These are phyloP conservation scores for Ceratocystis harringtonii DNA, from an alignment of 2,329 filamentous ascomycete genomes.

Conservation along the genomic window DNA sequence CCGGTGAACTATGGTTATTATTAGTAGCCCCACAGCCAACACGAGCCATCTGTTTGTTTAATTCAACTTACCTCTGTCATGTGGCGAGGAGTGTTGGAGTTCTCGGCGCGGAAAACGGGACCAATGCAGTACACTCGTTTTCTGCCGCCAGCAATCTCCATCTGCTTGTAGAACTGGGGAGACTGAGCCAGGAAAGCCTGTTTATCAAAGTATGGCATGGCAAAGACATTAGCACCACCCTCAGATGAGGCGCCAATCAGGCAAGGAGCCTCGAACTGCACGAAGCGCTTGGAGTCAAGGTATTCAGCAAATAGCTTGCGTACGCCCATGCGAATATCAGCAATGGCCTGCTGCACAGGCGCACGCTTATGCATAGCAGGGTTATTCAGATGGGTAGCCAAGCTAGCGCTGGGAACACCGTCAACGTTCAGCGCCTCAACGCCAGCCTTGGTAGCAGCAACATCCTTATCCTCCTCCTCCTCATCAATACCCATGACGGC, in stretches of 20 bases:
- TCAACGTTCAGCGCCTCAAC: slow-evolving; percentile 30
- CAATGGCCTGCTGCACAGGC: slow-evolving; percentile 76
- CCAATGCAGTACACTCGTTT: slow-evolving; percentile 66
- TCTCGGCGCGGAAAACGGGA: slow-evolving; percentile 73
- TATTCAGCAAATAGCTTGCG: slow-evolving; percentile 63
- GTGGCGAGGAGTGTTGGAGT: slow-evolving; percentile 70
- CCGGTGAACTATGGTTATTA: slow-evolving; percentile 48
- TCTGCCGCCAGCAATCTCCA: slow-evolving; percentile 64
- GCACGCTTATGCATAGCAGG: slow-evolving; percentile 83
- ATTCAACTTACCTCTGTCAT: slow-evolving; percentile 46
- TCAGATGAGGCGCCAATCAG: slow-evolving; percentile 82
- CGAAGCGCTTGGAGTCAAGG: slow-evolving; percentile 58
- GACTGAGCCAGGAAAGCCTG: slow-evolving; percentile 67
- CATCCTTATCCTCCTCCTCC: slow-evolving; percentile 30
- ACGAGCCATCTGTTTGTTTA: slow-evolving; percentile 14
- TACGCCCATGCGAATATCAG: slow-evolving; percentile 39
- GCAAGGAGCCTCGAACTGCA: slow-evolving; percentile 77
- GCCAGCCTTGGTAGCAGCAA: slow-evolving; percentile 25
- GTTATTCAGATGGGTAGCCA: slow-evolving; percentile 81
- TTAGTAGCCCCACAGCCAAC: not conserved
- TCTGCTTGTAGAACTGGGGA: slow-evolving; percentile 79
- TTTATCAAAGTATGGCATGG: slow-evolving; percentile 75
- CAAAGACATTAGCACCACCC: slow-evolving; percentile 84
- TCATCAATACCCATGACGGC: slow-evolving; percentile 45
- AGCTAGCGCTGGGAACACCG: slow-evolving; percentile 54